Base-by-base conservation (phyloP, 192 early-diverging fungal species). In the Podochytrium sp. region DNA sequence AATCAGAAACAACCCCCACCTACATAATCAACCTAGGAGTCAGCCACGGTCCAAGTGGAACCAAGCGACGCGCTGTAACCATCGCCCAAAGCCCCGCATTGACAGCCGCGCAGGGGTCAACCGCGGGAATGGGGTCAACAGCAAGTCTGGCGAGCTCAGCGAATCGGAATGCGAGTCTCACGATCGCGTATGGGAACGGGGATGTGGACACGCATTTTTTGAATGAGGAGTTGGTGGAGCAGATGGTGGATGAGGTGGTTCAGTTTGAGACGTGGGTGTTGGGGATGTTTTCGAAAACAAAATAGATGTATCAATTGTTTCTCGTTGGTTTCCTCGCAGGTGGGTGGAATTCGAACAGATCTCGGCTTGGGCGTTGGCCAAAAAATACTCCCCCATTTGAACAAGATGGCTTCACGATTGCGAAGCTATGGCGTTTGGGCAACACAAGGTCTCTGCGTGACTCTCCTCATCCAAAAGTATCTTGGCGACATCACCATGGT, bases 401-500 rank as follows among this genome's bases (percentile, higher is more conserved):
- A 56, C 53, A 27, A 56, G 27, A 56, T 56, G 12, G 27, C 12
- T 29, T 56, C 12, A 12, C 20, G 7, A 47, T 47, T 62, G 60
- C 60, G 60, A 16, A 32, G 37, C 7, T 38, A 33, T 18, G 38
- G 16, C 34, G 33, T 70, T 20, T 37, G 62, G 71, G 62, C 65
- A 75, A 43, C 30, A 10, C 93, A 92, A 64, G 80, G 84, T 2
- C 87, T 87, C 6, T 95, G 93, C 76, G 79, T 88, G 41, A 65
- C 87, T 4, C 90, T 95, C 63, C 78, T 91, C 0, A 76, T 92
- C 33, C 90, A 92, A 58, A 78, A 91, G 63, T 86, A 95, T 76
- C 83, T 91, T 12, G 90, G 82, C 35, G 93, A 94, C 67, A 80
- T 92, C 47, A 90, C 92, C 5, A 86, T 89, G 76, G 93, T 95